Percentiles rank a stretch among this genome's conserved stretches.
These are phyloP conservation scores for Panicum miliaceum DNA, from an alignment of 176 grass and related monocot species.

Conservation along the genomic window DNA sequence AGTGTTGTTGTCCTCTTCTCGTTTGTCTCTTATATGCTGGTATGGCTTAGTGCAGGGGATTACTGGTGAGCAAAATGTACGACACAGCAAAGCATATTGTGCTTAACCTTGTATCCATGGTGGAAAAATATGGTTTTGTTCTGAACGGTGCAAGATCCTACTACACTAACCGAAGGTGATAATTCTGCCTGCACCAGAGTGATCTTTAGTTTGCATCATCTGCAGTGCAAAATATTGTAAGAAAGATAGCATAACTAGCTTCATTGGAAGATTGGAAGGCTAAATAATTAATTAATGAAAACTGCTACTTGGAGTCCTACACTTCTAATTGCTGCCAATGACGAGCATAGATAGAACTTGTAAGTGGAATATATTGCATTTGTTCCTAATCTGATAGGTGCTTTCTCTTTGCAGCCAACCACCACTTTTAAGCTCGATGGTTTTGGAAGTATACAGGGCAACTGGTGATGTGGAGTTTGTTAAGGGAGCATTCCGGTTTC, in stretches of 20 bases:
- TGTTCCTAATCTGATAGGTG: neutral
- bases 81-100: slow-evolving; percentile 78
- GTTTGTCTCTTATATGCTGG: slow-evolving; percentile 8
- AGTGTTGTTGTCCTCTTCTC: neutral
- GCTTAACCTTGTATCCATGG: slow-evolving; percentile 73
- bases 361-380: neutral
- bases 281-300: neutral
- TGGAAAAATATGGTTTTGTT: slow-evolving; percentile 83
- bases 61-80: slow-evolving; percentile 96
- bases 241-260: neutral
- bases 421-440: slow-evolving; percentile 90
- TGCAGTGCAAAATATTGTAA: neutral
- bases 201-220: slow-evolving; percentile 5
- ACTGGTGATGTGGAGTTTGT: slow-evolving; percentile 75
- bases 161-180: slow-evolving; percentile 94
- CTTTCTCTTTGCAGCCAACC: slow-evolving; percentile 68
- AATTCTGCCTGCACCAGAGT: neutral
- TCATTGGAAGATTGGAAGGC: neutral
- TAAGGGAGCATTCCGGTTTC: slow-evolving; percentile 51
- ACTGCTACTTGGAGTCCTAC: neutral
- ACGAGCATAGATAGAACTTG: neutral
- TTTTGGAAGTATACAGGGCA: slow-evolving; percentile 70
- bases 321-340: neutral
- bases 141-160: slow-evolving; percentile 84
- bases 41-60: slow-evolving; percentile 61